Evolutionary conservation across 2,329 filamentous ascomycete genomes (phyloP).

Genomic region (Fusarium nanum): DNA sequence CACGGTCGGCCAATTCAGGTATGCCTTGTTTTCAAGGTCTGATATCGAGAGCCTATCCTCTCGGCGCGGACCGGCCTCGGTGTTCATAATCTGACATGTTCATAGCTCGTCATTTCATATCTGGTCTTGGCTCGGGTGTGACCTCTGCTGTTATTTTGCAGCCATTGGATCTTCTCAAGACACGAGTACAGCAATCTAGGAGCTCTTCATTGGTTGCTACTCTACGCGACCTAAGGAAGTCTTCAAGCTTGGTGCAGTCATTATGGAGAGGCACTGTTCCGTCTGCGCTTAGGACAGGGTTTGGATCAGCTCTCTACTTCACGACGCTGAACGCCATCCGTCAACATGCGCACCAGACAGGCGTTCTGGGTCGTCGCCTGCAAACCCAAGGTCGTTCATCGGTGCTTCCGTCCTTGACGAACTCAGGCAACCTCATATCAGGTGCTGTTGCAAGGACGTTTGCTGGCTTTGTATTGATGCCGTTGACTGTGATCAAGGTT

Average conservation of each 20-base stretch:
- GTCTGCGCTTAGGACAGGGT: constrained; percentile 91
- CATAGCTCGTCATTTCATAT: constrained; percentile 85
- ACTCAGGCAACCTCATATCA: constrained; percentile 85
- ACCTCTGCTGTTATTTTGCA: constrained; percentile 91
- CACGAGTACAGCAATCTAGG: constrained; percentile 89
- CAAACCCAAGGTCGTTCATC: constrained; percentile 64
- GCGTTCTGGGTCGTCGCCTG: constrained; percentile 39
- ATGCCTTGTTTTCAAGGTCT: constrained; percentile 23
- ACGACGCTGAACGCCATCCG: constrained; percentile 85
- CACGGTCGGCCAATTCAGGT: constrained; percentile 46
- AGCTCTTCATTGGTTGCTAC: constrained; percentile 68
- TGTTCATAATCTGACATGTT: constrained; percentile 33
- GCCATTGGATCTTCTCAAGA: constrained; percentile 96
- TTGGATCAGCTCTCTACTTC: constrained; percentile 95
- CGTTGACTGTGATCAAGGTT: constrained; percentile 95
- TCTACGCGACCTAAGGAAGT: constrained; percentile 59
- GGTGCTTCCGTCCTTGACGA: constrained; percentile 82
- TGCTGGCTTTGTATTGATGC: constrained; percentile 93
- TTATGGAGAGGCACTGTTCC: constrained; percentile 95
- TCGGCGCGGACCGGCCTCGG: constrained; percentile 3
- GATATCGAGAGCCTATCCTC: constrained; percentile 1
- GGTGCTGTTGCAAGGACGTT: constrained; percentile 86
- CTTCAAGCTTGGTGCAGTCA: constrained; percentile 71
- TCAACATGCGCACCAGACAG: constrained; percentile 63
- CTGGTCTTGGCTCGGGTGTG: constrained; percentile 87